Base-by-base conservation (phyloP, 495 filamentous ascomycete species). In the Massariosphaeria phaeospora region DNA sequence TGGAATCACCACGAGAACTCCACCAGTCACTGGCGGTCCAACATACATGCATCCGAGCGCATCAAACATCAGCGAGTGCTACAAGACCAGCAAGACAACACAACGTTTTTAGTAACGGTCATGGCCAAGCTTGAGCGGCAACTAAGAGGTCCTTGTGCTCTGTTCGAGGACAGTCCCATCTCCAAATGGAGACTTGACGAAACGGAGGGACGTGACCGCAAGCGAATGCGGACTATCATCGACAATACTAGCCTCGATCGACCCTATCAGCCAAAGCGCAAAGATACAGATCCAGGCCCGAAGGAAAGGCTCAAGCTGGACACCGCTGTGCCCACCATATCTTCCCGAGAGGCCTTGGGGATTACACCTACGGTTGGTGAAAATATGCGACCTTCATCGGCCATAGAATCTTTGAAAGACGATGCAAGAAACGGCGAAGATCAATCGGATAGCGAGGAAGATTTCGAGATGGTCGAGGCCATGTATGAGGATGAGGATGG, bases 391-490 rank as follows among this genome's bases (percentile, higher is more conserved):
- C 43, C 44, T 24, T 35, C 53, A 34, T 59, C 40, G 3, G 46
- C 38, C 12, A 27, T 45, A 13, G 48, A 17, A 10, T 9, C 49
- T 33, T 42, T 51, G 3, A 47, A 50, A 27, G 44, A 39, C 11
- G 44, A 48, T 5, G 1, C 11, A 2, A 51, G 43, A 24, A 44
- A 55, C 20, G 40, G 59, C 49, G 31, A 38, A 38, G 49, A 49
- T 9, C 47, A 45, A 7, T 56, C 61, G 17, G 61, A 59, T n/a
- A 39, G 53, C 23, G 66, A 66, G 20, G 93, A 96, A 44, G 91
- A 90, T 47, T 98, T 91, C 61, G 93, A 98, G 70, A 80, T 98
- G 62, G 84, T 98, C 33, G 89, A 95, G 53, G 91, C 96, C 52
- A 84, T 84, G 6, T 80, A 80, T n/a, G 82, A 88, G 41, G 88